These are phyloP conservation scores for Aspergillus glaucus DNA, from an alignment of 2,329 filamentous ascomycete species.

Conservation along the genomic window DNA sequence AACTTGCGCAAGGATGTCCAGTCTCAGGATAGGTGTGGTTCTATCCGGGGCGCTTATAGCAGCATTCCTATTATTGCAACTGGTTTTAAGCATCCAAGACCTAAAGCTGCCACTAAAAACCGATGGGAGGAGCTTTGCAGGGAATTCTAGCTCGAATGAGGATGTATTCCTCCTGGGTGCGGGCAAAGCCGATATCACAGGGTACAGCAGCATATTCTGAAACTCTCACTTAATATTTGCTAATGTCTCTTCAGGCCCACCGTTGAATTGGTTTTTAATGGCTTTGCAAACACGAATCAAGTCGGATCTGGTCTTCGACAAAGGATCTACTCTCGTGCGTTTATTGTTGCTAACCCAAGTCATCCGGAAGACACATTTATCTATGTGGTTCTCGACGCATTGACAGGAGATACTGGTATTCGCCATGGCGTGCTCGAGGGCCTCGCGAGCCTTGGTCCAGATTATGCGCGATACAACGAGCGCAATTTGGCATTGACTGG, in stretches of 20 bases:
- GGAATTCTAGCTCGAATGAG: slow-evolving; percentile 20
- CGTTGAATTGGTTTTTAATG: slow-evolving; percentile 85
- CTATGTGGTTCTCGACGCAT: slow-evolving; percentile 80
- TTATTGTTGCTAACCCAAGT: slow-evolving; percentile 68
- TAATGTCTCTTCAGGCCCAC: slow-evolving; percentile 54
- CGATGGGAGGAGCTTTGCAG: slow-evolving; percentile 20
- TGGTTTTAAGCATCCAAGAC: slow-evolving; percentile 19
- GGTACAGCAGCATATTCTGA: slow-evolving; percentile 36
- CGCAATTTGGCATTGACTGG: slow-evolving; percentile 85
- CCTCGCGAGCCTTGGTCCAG: slow-evolving; percentile 60
- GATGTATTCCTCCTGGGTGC: slow-evolving; percentile 59
- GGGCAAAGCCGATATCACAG: slow-evolving; percentile 67
- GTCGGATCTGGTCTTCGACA: slow-evolving; percentile 78
- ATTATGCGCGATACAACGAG: slow-evolving; percentile 68
- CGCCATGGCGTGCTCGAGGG: slow-evolving; percentile 79
- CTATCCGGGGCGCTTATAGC: slow-evolving; percentile 21
- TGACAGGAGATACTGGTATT: slow-evolving; percentile 83
- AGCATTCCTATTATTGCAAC: slow-evolving; percentile 26
- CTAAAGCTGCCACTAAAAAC: slow-evolving; percentile 11
- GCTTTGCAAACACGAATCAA: slow-evolving; percentile 82
- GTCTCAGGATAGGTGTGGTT: slow-evolving; percentile 18
- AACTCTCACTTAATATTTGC: slow-evolving; percentile 3
- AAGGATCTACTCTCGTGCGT: slow-evolving; percentile 79
- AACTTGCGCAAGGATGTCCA: slow-evolving; percentile 20
- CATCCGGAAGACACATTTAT: slow-evolving; percentile 67